Conservation (phyloP, 345 rosid species). For the Eucalyptus cladocalyx region DNA sequence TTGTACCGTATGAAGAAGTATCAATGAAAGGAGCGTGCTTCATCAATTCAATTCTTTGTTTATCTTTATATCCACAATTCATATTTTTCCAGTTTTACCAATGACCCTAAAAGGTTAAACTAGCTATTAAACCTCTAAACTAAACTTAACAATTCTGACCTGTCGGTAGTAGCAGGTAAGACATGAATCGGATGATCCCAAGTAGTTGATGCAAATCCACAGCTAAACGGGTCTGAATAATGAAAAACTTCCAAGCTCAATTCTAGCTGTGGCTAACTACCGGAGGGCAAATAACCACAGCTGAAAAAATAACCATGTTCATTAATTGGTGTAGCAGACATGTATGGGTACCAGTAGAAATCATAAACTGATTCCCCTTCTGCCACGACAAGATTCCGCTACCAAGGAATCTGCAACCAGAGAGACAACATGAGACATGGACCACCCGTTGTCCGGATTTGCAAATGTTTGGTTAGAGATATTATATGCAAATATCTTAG, state of each 20-base stretch:
- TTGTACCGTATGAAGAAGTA: not conserved
- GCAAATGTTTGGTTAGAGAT: not conserved
- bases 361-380: conserved; percentile 92
- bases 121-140: not conserved
- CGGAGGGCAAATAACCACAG: not conserved
- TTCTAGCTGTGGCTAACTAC: not conserved
- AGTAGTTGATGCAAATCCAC: conserved; percentile 73
- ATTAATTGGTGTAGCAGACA: conserved; percentile 40
- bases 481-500: not conserved
- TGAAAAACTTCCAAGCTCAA: not conserved
- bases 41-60: not conserved
- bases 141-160: conserved; percentile 23
- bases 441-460: not conserved
- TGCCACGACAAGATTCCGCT: conserved; percentile 40
- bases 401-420: conserved; percentile 58
- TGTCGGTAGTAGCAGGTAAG: conserved; percentile 77
- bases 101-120: not conserved
- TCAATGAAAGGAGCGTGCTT: not conserved
- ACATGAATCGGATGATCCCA: conserved; percentile 97
- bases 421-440: not conserved
- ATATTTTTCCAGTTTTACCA: not conserved
- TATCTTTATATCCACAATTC: not conserved
- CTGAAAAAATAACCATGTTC: conserved; percentile 3
- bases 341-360: conserved; percentile 86
- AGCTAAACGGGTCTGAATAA: conserved; percentile 57